Evolutionary conservation across 192 early-diverging fungal genomes (phyloP).

Genomic region (Chytriomyces hyalinus): DNA sequence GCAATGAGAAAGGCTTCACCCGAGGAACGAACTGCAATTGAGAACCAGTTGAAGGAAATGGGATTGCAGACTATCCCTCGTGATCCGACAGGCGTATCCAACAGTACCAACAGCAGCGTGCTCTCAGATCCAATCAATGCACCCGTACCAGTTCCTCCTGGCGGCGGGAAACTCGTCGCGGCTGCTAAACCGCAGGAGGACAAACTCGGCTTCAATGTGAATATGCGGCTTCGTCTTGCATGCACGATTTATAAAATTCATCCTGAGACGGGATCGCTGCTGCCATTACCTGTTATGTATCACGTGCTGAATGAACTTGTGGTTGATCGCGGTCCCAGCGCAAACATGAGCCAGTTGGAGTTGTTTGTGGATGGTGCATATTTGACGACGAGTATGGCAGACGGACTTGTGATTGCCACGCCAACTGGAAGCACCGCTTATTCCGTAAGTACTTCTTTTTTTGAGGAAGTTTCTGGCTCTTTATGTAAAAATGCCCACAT

Average conservation of each 20-base stretch:
- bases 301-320: constrained; percentile 95
- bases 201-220: constrained; percentile 74
- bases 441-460: constrained; percentile 35
- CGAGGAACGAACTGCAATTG: too few relatives aligned
- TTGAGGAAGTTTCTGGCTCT: neutral
- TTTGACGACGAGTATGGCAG: constrained; percentile 74
- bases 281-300: constrained; percentile 55
- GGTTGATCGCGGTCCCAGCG: constrained; percentile 89
- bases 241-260: constrained; percentile 80
- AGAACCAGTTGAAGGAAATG: too few relatives aligned
- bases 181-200: neutral
- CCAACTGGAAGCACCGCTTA: constrained; percentile 79
- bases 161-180: neutral
- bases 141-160: too few relatives aligned
- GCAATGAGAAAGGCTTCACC: neutral
- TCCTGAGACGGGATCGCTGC: neutral
- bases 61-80: too few relatives aligned
- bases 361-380: constrained; percentile 86
- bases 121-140: constrained; percentile 73
- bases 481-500: too few relatives aligned
- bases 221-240: constrained; percentile 88
- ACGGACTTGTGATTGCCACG: constrained; percentile 88
- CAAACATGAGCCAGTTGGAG: constrained; percentile 85
- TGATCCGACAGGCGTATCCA: constrained; percentile 48
- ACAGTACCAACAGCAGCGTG: constrained; percentile 81